Base-by-base conservation (phyloP, 2,329 filamentous ascomycete genomes). In the Aureobasidium sp. region DNA sequence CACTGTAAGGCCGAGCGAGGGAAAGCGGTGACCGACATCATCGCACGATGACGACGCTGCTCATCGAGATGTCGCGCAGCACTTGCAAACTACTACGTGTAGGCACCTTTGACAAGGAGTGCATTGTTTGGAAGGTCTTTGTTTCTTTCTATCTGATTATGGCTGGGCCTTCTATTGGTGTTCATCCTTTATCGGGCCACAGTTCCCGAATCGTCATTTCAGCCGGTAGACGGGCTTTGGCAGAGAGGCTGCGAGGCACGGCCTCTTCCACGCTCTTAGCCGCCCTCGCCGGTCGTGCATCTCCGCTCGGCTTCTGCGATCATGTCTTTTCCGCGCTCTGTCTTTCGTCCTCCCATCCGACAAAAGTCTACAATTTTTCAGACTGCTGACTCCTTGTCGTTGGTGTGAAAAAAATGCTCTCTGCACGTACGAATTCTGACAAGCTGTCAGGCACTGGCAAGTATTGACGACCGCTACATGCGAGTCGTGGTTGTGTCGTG, bases 1-100 rank as follows among this genome's bases (percentile, higher is more conserved):
- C 51, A 31, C 21, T 27, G 27, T 57, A 57, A 37, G n/a, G 40
- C 53, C 53, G 53, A 57, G 51, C 37, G 27, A 51, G 47, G 23
- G 17, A n/a, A 25, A 43, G 51, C 51, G 51, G 37, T 55, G 53
- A 57, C 53, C 53, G 53, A 57, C 53, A 57, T 57, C 53, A 57
- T 57, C 53, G 53, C 40, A 27, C 27, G 29, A 57, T 57, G 53
- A 57, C 53, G 53, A 45, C 15, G 25, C 15, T 35, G 21, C 31
- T 25, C 31, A 33, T 11, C n/a, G 31, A 37, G 27, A 51, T n/a
- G 49, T 51, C 35, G 33, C 49, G 40, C 23, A 31, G 49, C 19
- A 38, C 49, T 38, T 21, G 21, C 27, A 35, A 40, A 19, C 13
- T 9, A 21, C 25, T 40, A n/a, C n/a, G n/a, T n/a, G n/a, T 53